phyloP scores from a whole-genome alignment of 306 rosid genomes.

The Myrica gale region DNA sequence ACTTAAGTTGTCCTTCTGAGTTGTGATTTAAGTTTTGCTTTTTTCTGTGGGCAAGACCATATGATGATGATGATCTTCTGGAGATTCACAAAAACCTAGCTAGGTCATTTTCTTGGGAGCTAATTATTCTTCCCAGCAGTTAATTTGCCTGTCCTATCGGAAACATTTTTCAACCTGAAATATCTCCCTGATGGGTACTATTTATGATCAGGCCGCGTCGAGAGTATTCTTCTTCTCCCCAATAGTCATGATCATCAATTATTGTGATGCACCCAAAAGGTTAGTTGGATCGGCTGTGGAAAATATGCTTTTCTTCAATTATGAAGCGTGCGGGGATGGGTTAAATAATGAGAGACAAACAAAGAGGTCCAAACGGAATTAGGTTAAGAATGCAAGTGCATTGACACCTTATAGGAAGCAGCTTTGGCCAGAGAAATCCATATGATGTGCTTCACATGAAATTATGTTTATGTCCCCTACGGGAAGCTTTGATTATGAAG shows the following conservation, averaged over 20 bases:
- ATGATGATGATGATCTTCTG: neutral
- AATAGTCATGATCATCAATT: neutral
- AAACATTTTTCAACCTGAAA: neutral
- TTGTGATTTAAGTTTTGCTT: neutral
- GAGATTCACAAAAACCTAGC: neutral
- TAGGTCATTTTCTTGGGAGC: neutral
- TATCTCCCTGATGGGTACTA: neutral
- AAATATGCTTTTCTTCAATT: constrained; percentile 8
- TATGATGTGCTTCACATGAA: neutral
- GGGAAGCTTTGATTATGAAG: too few relatives aligned
- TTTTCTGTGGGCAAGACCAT: neutral
- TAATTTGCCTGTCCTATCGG: neutral
- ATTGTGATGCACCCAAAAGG: neutral
- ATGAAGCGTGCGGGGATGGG: constrained; percentile 28
- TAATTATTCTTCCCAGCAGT: neutral
- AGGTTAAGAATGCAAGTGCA: neutral
- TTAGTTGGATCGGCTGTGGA: neutral
- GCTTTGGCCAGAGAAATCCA: neutral
- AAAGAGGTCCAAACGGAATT: constrained; percentile 15
- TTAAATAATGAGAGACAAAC: constrained; percentile 22
- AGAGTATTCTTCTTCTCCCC: neutral
- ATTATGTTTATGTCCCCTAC: neutral
- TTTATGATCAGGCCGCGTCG: neutral
- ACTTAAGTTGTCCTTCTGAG: too few relatives aligned
- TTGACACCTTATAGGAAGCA: neutral